A percentile compares a stretch with the other conserved stretches of the same genome.
These are phyloP conservation scores for Kazachstania psychrophila DNA, from an alignment of 805 yeast genomes.

Conservation along the genomic window DNA sequence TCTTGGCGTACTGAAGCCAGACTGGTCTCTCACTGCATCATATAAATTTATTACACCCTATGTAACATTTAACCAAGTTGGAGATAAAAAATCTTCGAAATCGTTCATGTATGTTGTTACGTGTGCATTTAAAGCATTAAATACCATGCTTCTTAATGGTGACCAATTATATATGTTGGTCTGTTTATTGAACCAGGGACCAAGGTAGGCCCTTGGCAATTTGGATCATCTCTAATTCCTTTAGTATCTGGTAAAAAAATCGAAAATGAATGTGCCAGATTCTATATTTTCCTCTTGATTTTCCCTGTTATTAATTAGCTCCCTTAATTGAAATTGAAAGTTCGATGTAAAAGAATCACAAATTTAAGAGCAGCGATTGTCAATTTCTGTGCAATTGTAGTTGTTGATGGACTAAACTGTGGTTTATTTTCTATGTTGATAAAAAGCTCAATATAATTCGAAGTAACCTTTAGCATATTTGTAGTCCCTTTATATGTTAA, in stretches of 20 bases:
- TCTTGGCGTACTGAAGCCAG: conserved; percentile 39
- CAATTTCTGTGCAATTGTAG: conserved; percentile 33
- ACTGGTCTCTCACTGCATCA: conserved; percentile 65
- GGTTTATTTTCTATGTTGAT: conserved; percentile 29
- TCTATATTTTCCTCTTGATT: conserved; percentile 53
- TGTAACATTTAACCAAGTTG: conserved; percentile 72
- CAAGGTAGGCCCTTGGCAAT: conserved; percentile 66
- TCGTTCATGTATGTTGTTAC: conserved; percentile 83
- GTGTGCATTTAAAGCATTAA: conserved; percentile 68
- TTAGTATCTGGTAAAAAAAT: conserved; percentile 59
- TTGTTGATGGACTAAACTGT: conserved; percentile 28
- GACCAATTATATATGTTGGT: conserved; percentile 78
- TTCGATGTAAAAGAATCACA: conserved; percentile 62
- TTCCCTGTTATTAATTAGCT: conserved; percentile 53
- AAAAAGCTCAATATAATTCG: conserved; percentile 30
- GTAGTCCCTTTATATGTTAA: too few species aligned
- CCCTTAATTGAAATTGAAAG: conserved; percentile 54
- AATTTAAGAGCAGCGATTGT: conserved; percentile 48
- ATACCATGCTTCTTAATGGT: conserved; percentile 73
- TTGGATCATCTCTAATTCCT: conserved; percentile 58
- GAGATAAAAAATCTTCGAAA: conserved; percentile 76
- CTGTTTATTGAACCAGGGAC: conserved; percentile 68
- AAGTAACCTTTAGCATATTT: conserved; percentile 9
- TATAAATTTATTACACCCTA: conserved; percentile 74
- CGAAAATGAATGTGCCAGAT: conserved; percentile 44